These are phyloP conservation scores for Penicillium janthinellum DNA, from an alignment of 2,329 filamentous ascomycete genomes.

Conservation along the genomic window DNA sequence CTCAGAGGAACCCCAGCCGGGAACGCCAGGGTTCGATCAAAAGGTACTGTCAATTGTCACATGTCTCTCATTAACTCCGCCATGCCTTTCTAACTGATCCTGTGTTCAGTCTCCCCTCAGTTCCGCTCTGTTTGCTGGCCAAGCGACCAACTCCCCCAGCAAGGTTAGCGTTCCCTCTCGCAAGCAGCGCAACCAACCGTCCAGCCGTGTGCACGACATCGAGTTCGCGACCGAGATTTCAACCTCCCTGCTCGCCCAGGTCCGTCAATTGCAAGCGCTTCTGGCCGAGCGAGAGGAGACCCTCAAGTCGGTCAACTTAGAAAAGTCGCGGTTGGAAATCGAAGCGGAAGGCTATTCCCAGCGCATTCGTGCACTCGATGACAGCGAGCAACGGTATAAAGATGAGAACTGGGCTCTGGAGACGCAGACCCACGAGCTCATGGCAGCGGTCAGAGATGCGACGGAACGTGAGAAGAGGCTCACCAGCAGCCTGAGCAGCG, in stretches of 20 bases:
- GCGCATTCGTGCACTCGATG: slow-evolving; percentile 78
- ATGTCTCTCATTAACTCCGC: neutral
- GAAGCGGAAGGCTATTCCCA: slow-evolving; percentile 79
- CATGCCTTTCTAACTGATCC: slow-evolving; percentile 12
- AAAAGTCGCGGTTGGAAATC: slow-evolving; percentile 77
- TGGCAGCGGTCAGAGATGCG: slow-evolving; percentile 71
- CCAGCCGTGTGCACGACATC: slow-evolving; percentile 88
- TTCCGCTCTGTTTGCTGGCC: slow-evolving; percentile 78
- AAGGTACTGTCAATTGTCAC: slow-evolving; percentile 41
- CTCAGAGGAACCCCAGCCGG: slow-evolving; percentile 56
- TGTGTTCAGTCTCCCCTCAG: slow-evolving; percentile 64
- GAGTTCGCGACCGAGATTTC: slow-evolving; percentile 99
- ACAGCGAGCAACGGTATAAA: slow-evolving; percentile 94
- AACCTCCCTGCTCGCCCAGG: slow-evolving; percentile 89
- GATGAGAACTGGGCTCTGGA: slow-evolving; percentile 99
- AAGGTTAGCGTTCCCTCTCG: slow-evolving; percentile 86
- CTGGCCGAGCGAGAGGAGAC: slow-evolving; percentile 86
- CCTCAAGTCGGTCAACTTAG: slow-evolving; percentile 71
- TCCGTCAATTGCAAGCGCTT: slow-evolving; percentile 83
- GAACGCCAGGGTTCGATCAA: slow-evolving; percentile 49
- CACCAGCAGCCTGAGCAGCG: slow-evolving; percentile 67
- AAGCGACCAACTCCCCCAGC: slow-evolving; percentile 81
- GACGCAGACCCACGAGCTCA: slow-evolving; percentile 83
- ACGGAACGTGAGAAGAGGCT: slow-evolving; percentile 82
- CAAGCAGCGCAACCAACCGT: slow-evolving; percentile 85